Evolutionary conservation across 805 yeast species (phyloP).

Genomic region (Kazachstania psychrophila): DNA sequence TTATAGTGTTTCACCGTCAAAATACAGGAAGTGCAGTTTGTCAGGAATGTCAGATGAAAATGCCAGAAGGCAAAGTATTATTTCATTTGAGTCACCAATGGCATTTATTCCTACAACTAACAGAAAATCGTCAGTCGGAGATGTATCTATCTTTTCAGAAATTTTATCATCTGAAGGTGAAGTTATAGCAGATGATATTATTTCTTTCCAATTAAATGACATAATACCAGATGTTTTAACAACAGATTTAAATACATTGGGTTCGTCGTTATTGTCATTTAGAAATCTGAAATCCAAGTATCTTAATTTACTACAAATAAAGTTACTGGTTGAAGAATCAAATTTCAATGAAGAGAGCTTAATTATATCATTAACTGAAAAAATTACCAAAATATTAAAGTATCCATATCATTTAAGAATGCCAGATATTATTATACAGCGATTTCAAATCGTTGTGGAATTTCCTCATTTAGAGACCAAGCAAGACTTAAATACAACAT

Average conservation of each 20-base stretch:
- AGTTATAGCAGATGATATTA: constrained; percentile 7
- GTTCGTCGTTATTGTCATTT: constrained; percentile 9
- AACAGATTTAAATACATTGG: constrained; percentile 10
- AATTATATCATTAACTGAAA: constrained; percentile 1
- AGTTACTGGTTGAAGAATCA: neutral
- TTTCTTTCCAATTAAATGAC: constrained; percentile 6
- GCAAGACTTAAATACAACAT: neutral
- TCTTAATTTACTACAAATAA: constrained; percentile 8
- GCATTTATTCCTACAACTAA: constrained; percentile 1
- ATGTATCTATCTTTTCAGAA: constrained; percentile 4
- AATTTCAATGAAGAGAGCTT: neutral
- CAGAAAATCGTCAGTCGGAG: constrained; percentile 12
- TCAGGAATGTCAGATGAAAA: constrained; percentile 15
- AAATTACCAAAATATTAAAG: constrained; percentile 7
- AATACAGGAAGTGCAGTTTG: constrained; percentile 18
- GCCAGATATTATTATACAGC: constrained; percentile 8
- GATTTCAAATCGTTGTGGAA: constrained; percentile 8
- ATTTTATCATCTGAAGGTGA: constrained; percentile 1
- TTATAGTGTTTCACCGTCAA: constrained; percentile 18
- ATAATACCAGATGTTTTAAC: constrained; percentile 9
- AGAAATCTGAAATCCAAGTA: constrained; percentile 2
- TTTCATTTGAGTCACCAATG: constrained; percentile 6
- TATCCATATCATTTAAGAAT: constrained; percentile 11
- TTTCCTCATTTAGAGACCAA: neutral
- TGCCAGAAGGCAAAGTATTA: constrained; percentile 17